Evolutionary conservation across 805 yeast species (phyloP), one percentile per base, ranked within the genome.

Genomic region (Debaryomyces tyrocola): DNA sequence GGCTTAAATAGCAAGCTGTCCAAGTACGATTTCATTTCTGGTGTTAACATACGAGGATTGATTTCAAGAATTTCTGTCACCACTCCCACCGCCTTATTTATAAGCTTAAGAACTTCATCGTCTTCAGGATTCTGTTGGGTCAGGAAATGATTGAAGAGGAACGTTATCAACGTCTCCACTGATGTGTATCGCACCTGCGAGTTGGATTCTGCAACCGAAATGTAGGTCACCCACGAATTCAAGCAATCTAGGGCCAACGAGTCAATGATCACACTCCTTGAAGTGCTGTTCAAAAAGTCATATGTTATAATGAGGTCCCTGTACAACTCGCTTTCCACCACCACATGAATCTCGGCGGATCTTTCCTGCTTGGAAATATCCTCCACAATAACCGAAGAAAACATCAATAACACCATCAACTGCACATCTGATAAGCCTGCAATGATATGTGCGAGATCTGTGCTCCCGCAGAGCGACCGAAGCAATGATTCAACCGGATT

Each of bases 301-400:
- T 48, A 60, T n/a, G 60, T 45, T 12, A 48, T 37, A 11, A 46
- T 45, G 20, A 58, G 41, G 12, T 55, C 51, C 1, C 62, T 58
- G 47, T 68, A 78, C 0, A 79, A 33, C 10, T 64, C 47, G 0
- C 55, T 49, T 24, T 69, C 73, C 0, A 82, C 62, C 1, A 56
- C 38, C 14, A 62, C 57, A 54, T 81, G 82, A 12, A 78, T 46
- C 4, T 59, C 58, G 1, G 58, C 47, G 1, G 63, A 48, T 46
- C 46, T 46, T 53, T 51, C 69, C 49, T 57, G 58, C 49, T 75
- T 79, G 29, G 67, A 54, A 9, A 78, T 53, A 44, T 83, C 87
- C 51, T 82, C 87, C 0, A 73, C 75, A 0, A 80, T 47, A 6
- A 77, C 78, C 10, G 82, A 68, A 3, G 75, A 63, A 37, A 79